Percentiles rank a stretch among this genome's conserved stretches.
These are phyloP conservation scores for Phanerochaete sordida DNA, from an alignment of 768 basidiomycete species.

Conservation along the genomic window DNA sequence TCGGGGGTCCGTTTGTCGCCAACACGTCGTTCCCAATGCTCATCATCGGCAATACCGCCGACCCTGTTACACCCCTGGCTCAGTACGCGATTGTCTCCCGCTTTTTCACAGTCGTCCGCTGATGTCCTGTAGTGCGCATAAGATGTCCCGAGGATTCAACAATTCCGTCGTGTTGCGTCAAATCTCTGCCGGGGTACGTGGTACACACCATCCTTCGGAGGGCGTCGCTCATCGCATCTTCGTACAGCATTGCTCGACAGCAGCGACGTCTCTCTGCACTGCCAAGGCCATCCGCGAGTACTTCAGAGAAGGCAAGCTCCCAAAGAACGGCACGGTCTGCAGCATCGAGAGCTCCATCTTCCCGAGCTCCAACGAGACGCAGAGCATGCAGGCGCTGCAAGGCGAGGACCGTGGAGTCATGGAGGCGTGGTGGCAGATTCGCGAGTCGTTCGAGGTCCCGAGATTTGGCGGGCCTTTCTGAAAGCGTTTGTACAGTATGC, in stretches of 20 bases:
- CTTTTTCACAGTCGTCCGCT: not conserved
- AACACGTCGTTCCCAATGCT: conserved; percentile 26
- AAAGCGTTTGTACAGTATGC: too few species aligned
- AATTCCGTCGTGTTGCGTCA: conserved; percentile 7
- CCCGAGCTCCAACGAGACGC: not conserved
- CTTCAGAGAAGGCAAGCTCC: conserved; percentile 23
- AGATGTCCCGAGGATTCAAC: conserved; percentile 7
- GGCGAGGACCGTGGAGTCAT: not conserved
- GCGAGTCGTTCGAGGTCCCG: not conserved
- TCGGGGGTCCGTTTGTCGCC: not conserved
- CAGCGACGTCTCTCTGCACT: conserved; percentile 12
- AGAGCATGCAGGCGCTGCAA: not conserved
- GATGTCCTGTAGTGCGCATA: not conserved
- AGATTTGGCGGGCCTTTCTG: not conserved
- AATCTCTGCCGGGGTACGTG: conserved; percentile 12
- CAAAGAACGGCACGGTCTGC: conserved; percentile 11
- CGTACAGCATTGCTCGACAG: not conserved
- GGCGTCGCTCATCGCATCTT: not conserved
- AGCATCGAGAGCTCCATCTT: not conserved
- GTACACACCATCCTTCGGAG: not conserved
- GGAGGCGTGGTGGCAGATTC: not conserved
- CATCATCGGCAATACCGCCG: conserved; percentile 24
- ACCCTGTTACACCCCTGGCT: conserved; percentile 13
- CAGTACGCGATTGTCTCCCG: not conserved
- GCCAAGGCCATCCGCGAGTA: conserved; percentile 20